These are phyloP conservation scores for Betula pendula DNA, from an alignment of 306 rosid genomes.

Conservation along the genomic window DNA sequence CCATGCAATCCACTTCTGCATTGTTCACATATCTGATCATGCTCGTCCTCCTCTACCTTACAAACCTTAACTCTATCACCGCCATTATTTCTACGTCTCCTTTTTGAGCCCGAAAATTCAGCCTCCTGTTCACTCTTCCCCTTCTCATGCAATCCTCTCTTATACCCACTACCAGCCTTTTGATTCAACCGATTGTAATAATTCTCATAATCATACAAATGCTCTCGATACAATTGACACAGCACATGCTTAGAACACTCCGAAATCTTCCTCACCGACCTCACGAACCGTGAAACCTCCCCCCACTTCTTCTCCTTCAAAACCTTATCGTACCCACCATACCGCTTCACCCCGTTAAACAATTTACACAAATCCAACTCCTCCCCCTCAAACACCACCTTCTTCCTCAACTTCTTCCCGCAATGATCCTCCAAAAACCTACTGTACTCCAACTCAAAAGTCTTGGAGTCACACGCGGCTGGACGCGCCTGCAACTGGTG, in stretches of 20 bases:
- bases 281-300: constrained; percentile 74
- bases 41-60: constrained; percentile 50
- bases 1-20: constrained; percentile 96
- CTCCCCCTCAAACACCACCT: constrained; percentile 78
- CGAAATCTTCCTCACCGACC: constrained; percentile 45
- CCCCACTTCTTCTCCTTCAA: constrained; percentile 86
- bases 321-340: constrained; percentile 82
- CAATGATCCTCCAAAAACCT: constrained; percentile 71
- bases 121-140: constrained; percentile 37
- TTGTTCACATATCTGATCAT: constrained; percentile 91
- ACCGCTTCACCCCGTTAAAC: constrained; percentile 80
- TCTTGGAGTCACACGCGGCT: constrained; percentile 69
- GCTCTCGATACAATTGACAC: constrained; percentile 76
- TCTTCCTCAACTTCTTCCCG: constrained; percentile 66
- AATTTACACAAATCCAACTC: constrained; percentile 85
- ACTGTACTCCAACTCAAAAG: constrained; percentile 83
- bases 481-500: constrained; percentile 89
- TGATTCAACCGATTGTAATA: constrained; percentile 52
- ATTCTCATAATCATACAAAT: constrained; percentile 76
- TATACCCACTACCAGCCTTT: constrained; percentile 35
- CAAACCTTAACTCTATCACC: constrained; percentile 44
- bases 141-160: constrained; percentile 54
- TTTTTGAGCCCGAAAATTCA: constrained; percentile 45
- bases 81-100: constrained; percentile 44
- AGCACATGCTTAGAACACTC: constrained; percentile 91